Base-by-base conservation (phyloP, 2,329 filamentous ascomycete genomes). In the Claviceps quebecensis region DNA sequence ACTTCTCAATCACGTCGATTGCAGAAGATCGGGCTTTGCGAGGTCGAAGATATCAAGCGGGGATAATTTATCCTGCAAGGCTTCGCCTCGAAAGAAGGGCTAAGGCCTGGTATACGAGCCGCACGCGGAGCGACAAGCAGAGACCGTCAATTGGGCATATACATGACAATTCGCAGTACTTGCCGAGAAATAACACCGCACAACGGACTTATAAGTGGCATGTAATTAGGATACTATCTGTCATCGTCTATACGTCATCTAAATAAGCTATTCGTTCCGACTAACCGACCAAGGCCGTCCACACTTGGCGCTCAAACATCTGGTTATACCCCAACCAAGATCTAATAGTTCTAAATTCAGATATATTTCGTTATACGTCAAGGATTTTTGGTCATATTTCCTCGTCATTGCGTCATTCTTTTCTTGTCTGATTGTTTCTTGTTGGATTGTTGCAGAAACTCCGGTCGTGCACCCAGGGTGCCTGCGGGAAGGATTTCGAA, bases 401-500 rank as follows among this genome's bases (percentile, higher is more conserved):
- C 22, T 19, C 9, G 26, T 5, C 41, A 23, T 37, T 39, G 38
- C 17, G 47, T 19, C 6, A 34, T 19, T 46, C 34, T 8, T 44
- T 41, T 34, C 8, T 26, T n/a, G 8, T 23, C 29, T 17, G 38
- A 22, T 46, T 17, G n/a, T 36, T 41, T 34, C 8, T 26, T 22
- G 14, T 22, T 14, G 11, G 34, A 14, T 16, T 19, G 22, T 22
- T 46, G 49, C 36, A 46, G 36, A 26, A 56, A 29, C 45, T 56
- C 55, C 1, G 48, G 54, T 36, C 49, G 40, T 11, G 23, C 39
- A 9, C 53, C 55, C 1, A 56, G 49, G 13, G 47, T 43, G 2
- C 52, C 53, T 13, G 50, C 53, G 6, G 56, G 54, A n/a, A 54
- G 49, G 4, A 54, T 45, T 22, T 56, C 55, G 26, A 57, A 55